Base-by-base conservation (phyloP, 352 stramenopile genomes). In the Pythium dissotocum region DNA sequence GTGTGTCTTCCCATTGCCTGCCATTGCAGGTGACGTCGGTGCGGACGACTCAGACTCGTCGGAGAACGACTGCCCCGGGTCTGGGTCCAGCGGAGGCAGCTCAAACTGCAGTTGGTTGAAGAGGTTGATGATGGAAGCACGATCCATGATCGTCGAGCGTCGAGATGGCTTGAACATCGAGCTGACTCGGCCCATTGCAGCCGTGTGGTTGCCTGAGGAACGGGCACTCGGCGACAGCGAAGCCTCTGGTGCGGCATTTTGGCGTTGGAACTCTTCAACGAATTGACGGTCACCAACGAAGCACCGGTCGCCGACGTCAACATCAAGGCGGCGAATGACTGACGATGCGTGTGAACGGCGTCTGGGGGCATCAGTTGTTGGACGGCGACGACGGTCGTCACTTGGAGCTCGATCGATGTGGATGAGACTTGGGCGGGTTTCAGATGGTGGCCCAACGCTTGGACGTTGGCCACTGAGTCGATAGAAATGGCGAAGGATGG, bases 21-120 rank as follows among this genome's bases (percentile, higher is more conserved):
- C 1, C 44, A 14, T 52, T 4, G 44, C 21, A 52, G 44, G 44
- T 16, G 44, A 52, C 18, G 18, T 24, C 18, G 18, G 44, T 14
- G 18, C 44, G 8, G 44, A 52, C n/a, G 18, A 8, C 5, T 14
- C 6, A 9, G 44, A 52, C 18, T 52, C 44, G n/a, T 52, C 44
- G 6, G 44, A 52, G 44, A 52, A 52, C 7, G 44, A 52, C 44
- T 52, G 44, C 2, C 44, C 44, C 18, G 44, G 57, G 28, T 71
- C 65, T 3, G 28, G 33, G 4, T 58, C 28, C n/a, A 26, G 42
- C 28, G 59, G 40, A 6, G 51, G 49, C 33, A 72, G 38, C 26
- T 72, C 59, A 18, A 72, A 72, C 38, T 72, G 59, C 10, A 72
- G 54, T 5, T 72, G 36, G 36, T 72, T 68, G 36, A 72, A 72